Evolutionary conservation across 2,329 filamentous ascomycete genomes (phyloP).

Genomic region (Pseudogymnoascus verrucosus): DNA sequence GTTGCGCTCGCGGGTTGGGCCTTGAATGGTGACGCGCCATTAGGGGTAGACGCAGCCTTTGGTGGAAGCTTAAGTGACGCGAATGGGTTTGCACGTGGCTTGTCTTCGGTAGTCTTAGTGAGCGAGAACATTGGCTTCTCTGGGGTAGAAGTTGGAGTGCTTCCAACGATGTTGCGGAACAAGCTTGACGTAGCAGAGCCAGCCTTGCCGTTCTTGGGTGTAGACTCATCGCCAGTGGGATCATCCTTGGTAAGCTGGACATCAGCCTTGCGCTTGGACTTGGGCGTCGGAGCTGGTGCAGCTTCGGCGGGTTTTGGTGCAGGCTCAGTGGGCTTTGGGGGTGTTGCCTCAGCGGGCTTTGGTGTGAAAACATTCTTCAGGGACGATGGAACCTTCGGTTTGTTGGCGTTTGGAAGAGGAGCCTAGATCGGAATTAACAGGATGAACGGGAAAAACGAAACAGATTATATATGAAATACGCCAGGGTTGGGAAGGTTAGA

Average conservation of each 20-base stretch:
- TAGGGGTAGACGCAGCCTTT: background rate
- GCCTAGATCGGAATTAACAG: background rate
- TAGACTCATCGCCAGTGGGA: slow-evolving; percentile 16
- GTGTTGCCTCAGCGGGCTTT: slow-evolving; percentile 8
- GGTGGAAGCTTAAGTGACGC: slow-evolving; percentile 17
- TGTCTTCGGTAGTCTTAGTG: slow-evolving; percentile 8
- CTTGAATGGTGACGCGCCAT: background rate
- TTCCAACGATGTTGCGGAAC: slow-evolving; percentile 26
- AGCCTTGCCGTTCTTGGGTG: slow-evolving; percentile 1
- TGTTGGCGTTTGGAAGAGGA: slow-evolving; percentile 8
- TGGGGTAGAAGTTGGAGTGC: slow-evolving; percentile 14
- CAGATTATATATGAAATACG: too few species aligned
- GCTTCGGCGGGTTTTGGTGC: background rate
- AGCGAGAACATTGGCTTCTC: slow-evolving; percentile 18
- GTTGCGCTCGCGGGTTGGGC: background rate
- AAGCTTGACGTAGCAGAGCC: slow-evolving; percentile 26
- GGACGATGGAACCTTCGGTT: background rate
- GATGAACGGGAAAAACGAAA: background rate
- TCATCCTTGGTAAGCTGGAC: slow-evolving; percentile 22
- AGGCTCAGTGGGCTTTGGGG: background rate
- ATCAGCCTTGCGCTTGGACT: slow-evolving; percentile 27
- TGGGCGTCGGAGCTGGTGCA: slow-evolving; percentile 10
- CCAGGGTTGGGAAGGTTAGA: background rate
- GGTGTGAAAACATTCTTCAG: slow-evolving; percentile 3
- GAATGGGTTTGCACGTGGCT: slow-evolving; percentile 24